Percentiles rank a stretch among this genome's conserved stretches.
phyloP scores from a whole-genome alignment of 2,329 filamentous ascomycete genomes.

The Rhynchosporium agropyri region DNA sequence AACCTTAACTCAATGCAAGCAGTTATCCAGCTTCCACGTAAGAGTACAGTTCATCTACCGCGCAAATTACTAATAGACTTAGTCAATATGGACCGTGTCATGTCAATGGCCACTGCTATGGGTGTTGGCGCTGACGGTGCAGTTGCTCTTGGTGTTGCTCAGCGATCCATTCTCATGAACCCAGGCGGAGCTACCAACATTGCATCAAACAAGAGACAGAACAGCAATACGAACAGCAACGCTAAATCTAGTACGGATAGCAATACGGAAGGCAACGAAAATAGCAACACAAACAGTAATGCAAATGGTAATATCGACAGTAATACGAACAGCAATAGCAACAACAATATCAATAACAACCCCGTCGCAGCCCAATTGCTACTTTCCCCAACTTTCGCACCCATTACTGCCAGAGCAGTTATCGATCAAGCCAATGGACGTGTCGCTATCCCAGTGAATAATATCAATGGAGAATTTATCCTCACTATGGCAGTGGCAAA shows the following conservation, averaged over 20 bases:
- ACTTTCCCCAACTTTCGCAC: constrained; percentile 28
- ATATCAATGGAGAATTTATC: constrained; percentile 29
- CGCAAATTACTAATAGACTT: neutral
- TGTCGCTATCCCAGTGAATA: constrained; percentile 19
- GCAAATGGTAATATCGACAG: too few relatives aligned
- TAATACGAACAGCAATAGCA: too few relatives aligned
- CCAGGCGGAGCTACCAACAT: constrained; percentile 25
- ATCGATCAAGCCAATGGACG: constrained; percentile 21
- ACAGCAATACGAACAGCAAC: too few relatives aligned
- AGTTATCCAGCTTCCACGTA: constrained; percentile 28
- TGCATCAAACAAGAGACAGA: constrained; percentile 1
- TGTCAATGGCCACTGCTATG: constrained; percentile 24
- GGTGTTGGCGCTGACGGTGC: constrained; percentile 23
- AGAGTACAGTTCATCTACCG: neutral
- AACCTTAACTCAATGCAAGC: constrained; percentile 27
- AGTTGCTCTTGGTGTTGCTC: constrained; percentile 22
- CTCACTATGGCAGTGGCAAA: constrained; percentile 24
- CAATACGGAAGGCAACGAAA: too few relatives aligned
- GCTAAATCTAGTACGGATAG: too few relatives aligned
- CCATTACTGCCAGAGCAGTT: constrained; percentile 18
- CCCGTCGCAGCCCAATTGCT: constrained; percentile 27
- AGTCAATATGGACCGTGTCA: constrained; percentile 26
- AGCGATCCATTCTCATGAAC: constrained; percentile 25
- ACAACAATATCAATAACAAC: constrained; percentile 13
- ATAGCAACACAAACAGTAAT: too few relatives aligned